phyloP scores from a whole-genome alignment of 441 rosid species.

The Mallotus japonicus region DNA sequence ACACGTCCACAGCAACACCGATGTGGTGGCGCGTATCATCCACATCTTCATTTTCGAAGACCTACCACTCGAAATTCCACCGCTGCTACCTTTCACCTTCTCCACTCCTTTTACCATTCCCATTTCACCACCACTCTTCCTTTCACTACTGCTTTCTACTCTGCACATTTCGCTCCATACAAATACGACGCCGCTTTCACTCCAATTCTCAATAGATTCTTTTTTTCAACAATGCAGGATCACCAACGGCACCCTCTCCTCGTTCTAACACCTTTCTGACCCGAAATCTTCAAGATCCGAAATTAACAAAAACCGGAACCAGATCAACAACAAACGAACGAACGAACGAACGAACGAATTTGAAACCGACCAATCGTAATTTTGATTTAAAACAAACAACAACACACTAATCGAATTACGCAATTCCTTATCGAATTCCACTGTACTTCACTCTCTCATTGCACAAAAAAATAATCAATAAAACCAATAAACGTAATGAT shows the following conservation, averaged over 20 bases:
- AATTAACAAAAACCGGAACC: conserved; percentile 3
- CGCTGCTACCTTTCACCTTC: conserved; percentile 26
- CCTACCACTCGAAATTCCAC: conserved; percentile 24
- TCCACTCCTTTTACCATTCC: conserved; percentile 44
- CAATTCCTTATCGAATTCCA: too few species aligned
- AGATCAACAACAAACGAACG: conserved; percentile 10
- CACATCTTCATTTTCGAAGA: conserved; percentile 70
- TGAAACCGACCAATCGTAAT: too few species aligned
- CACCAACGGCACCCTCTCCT: neutral
- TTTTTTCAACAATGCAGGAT: conserved; percentile 40
- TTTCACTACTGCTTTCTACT: conserved; percentile 35
- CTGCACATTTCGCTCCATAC: conserved; percentile 50
- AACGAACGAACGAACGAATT: too few species aligned
- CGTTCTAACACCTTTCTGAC: neutral
- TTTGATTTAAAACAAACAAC: too few species aligned
- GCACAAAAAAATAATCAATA: too few species aligned
- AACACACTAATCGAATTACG: too few species aligned
- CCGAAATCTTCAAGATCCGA: conserved; percentile 2
- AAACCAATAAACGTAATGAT: neutral
- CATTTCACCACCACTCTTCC: conserved; percentile 20
- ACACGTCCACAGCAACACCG: conserved; percentile 93
- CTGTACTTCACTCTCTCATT: too few species aligned
- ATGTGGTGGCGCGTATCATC: conserved; percentile 80
- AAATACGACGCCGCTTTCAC: conserved; percentile 4
- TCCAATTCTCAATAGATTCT: too few species aligned